These are phyloP conservation scores for Lasiosphaeria ovina DNA, from an alignment of 495 filamentous ascomycete species.

Conservation along the genomic window DNA sequence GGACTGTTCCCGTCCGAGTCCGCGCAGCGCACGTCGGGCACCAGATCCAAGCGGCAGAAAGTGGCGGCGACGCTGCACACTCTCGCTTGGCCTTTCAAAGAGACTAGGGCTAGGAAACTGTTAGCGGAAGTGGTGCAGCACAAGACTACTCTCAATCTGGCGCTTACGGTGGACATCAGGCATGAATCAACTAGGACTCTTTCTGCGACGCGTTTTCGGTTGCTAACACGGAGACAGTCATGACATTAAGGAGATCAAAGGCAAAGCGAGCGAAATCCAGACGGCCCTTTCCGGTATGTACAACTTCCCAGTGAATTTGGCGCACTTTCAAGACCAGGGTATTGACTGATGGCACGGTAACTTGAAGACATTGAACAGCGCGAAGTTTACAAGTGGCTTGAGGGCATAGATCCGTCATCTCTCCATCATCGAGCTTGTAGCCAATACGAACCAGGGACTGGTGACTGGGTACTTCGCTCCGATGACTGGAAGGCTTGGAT, in stretches of 20 bases:
- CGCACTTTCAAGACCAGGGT: background rate
- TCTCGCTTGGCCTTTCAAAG: too few species aligned
- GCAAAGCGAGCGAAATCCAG: background rate
- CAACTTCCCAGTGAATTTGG: background rate
- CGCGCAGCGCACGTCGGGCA: too few species aligned
- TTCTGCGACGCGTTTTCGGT: background rate
- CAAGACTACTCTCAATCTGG: too few species aligned
- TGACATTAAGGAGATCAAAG: constrained; percentile 6
- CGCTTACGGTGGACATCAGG: too few species aligned
- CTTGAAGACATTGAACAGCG: background rate
- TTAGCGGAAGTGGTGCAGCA: too few species aligned
- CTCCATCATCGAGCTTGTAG: constrained; percentile 21
- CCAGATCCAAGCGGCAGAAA: too few species aligned
- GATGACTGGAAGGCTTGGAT: constrained; percentile 31
- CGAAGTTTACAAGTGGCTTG: constrained; percentile 11
- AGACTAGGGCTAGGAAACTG: too few species aligned
- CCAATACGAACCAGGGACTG: constrained; percentile 25
- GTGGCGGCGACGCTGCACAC: too few species aligned
- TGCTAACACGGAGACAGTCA: background rate
- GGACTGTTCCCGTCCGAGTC: too few species aligned
- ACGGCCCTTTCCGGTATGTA: background rate
- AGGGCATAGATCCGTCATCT: constrained; percentile 8
- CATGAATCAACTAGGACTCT: constrained; percentile 10
- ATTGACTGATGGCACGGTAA: too few species aligned
- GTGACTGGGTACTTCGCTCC: constrained; percentile 28